Evolutionary conservation across 768 basidiomycete genomes (phyloP), one percentile per base, ranked within the genome.

Genomic region (Xerocomus spinulosus): DNA sequence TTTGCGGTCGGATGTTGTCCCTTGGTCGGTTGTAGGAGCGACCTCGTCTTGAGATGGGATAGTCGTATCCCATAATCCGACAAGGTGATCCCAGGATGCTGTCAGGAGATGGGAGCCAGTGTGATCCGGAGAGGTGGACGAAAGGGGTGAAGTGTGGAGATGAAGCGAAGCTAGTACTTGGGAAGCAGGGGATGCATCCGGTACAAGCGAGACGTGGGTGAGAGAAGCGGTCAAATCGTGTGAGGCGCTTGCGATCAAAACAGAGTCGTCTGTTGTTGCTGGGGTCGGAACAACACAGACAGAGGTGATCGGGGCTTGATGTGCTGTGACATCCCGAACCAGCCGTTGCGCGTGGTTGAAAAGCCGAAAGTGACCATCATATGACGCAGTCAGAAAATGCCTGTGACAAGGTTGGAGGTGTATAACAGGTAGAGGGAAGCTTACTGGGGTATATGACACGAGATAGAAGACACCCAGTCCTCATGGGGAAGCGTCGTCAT

Each of bases 381-480:
- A 94, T 3, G 89, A 88, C 0, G 81, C 81, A 0, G 89, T 87
- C 4, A 92, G 54, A 61, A 92, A 82, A 50, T 80, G 73, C 32
- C 88, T 91, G 47, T 3, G 30, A 36, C 5, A 24, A 8, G 26
- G 8, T 25, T 4, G 9, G 13, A 10, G 28, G 15, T 24, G 8
- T 33, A 37, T 14, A 7, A 5, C 7, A 8, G 9, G 41, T n/a
- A 18, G 4, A 33, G 3, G 29, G 13, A 15, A 5, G 49, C 61
- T 20, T 24, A 63, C 60, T 50, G 49, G 50, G 72, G 69, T 40
- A 79, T 60, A 52, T 74, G 66, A 61, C 81, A 85, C 5, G 81
- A 83, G 17, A 91, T 77, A 14, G 83, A 82, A 2, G 91, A 92
- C 1, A 96, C 87, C 95, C 95, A 98, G 53, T 97, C 93, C 44